These are phyloP conservation scores for Trametes maxima DNA, from an alignment of 768 basidiomycete species.

Conservation along the genomic window DNA sequence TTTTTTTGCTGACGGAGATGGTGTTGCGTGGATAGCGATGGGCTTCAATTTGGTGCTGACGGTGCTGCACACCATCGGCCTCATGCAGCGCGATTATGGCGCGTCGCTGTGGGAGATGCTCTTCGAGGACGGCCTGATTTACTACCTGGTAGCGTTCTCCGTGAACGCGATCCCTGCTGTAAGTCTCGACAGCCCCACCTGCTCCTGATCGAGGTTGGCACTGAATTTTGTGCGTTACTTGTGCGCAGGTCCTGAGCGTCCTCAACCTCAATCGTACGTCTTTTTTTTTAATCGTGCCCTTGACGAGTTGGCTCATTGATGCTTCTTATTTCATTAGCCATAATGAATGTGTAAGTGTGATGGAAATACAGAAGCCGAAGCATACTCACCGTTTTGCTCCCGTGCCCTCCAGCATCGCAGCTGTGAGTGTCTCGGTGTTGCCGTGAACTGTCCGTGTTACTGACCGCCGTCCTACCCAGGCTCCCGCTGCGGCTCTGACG, in stretches of 20 bases:
- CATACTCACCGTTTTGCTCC: slow-evolving; percentile 1
- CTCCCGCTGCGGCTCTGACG: slow-evolving; percentile 70
- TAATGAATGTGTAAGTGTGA: slow-evolving; percentile 62
- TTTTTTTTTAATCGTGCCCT: neutral
- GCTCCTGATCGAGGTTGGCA: neutral
- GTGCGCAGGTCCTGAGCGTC: slow-evolving; percentile 53
- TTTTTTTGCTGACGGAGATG: neutral
- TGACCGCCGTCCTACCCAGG: slow-evolving; percentile 34
- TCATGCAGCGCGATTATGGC: slow-evolving; percentile 48
- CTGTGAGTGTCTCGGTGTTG: slow-evolving; percentile 33
- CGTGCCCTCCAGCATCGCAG: slow-evolving; percentile 51
- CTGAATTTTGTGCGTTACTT: neutral
- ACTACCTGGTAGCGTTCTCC: slow-evolving; percentile 65
- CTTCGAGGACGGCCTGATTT: slow-evolving; percentile 73
- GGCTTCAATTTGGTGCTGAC: slow-evolving; percentile 66
- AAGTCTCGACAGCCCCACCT: slow-evolving; percentile 29
- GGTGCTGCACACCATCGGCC: slow-evolving; percentile 53
- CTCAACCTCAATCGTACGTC: slow-evolving; percentile 60
- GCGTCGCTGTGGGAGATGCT: slow-evolving; percentile 70
- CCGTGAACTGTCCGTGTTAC: neutral
- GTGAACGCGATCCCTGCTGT: slow-evolving; percentile 72
- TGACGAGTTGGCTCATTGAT: slow-evolving; percentile 5
- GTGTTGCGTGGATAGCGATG: slow-evolving; percentile 51
- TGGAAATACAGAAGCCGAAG: too few relatives aligned
- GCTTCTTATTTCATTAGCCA: slow-evolving; percentile 37